phyloP scores from a whole-genome alignment of 805 yeast genomes.

The Monosporozyma solicola region DNA sequence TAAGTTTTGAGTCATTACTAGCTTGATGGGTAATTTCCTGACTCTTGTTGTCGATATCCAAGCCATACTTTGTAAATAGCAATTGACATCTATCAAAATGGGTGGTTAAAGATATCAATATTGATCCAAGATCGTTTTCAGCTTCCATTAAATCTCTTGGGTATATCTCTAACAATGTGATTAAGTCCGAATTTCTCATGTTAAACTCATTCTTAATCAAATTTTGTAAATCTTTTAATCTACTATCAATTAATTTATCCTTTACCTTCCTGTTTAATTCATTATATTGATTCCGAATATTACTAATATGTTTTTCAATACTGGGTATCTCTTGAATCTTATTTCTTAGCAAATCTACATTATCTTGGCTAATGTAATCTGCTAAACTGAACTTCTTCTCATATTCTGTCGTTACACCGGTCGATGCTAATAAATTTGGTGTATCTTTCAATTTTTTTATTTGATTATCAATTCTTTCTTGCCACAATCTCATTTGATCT shows the following conservation, averaged over 20 bases:
- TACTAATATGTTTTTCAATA: slow-evolving; percentile 21
- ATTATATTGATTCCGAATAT: slow-evolving; percentile 25
- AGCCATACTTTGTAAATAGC: slow-evolving; percentile 23
- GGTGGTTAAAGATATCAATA: slow-evolving; percentile 61
- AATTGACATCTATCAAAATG: slow-evolving; percentile 71
- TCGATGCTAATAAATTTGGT: slow-evolving; percentile 27
- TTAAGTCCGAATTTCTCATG: slow-evolving; percentile 14
- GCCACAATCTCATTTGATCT: slow-evolving; percentile 22
- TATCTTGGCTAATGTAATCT: slow-evolving; percentile 41
- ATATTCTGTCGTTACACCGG: neutral
- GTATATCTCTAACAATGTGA: slow-evolving; percentile 19
- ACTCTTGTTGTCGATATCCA: slow-evolving; percentile 10
- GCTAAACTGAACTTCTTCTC: slow-evolving; percentile 27
- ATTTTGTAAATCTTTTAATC: slow-evolving; percentile 7
- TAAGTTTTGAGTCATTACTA: neutral
- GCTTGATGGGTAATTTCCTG: neutral
- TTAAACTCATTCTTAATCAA: slow-evolving; percentile 19
- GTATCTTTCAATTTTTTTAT: slow-evolving; percentile 30
- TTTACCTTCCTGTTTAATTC: slow-evolving; percentile 25
- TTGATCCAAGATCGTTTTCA: slow-evolving; percentile 62
- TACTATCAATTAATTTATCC: slow-evolving; percentile 14
- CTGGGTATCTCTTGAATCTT: slow-evolving; percentile 30
- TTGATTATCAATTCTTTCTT: slow-evolving; percentile 28
- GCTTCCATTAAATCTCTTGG: slow-evolving; percentile 5
- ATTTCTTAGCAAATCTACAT: slow-evolving; percentile 20